Base-by-base conservation (phyloP, 345 rosid species). In the Cardiospermum halicacabum region DNA sequence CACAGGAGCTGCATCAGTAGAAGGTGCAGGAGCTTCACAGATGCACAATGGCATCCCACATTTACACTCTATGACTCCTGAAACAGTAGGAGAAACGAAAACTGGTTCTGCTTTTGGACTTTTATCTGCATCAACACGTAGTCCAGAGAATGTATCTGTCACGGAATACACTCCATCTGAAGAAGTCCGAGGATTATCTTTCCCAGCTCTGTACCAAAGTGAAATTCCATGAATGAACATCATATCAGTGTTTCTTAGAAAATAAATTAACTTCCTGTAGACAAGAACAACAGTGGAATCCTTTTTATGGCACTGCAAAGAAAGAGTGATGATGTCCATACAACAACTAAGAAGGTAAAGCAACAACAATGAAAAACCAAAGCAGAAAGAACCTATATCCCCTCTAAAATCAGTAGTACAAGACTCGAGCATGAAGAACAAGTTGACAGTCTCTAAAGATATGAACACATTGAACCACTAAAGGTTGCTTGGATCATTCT, bases 41-140 rank as follows among this genome's bases (percentile, higher is more conserved):
- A 87, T 89, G 72, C 99, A 94, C 19, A 94, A 74, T 70, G 99
- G 99, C 99, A 94, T 89, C 31, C 97, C 99, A 65, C 96, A 94
- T 67, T 87, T 91, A 82, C 97, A 94, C 42, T 89, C 88, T 39
- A 71, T 30, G 54, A 60, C 78, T 48, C 72, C 62, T 43, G 73
- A 51, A 56, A 43, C 53, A 61, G 79, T 30, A 31, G 64, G 75
- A 25, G 59, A 62, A 48, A 56, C 81, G 58, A 64, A 43, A 57
- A 62, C 60, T 69, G 81, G 59, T 58, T 79, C 79, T 5, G 62
- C 56, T 74, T 69, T 79, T 24, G 73, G 64, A 30, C 63, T 73
- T 53, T 25, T 18, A 48, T 77, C 89, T 7, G 68, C 79, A 64
- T 65, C 72, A 56, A 87, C 72, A 67, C 80, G 81, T 66, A 90